A percentile compares a stretch with the other conserved stretches of the same genome.
Conservation (phyloP, 352 stramenopile genomes). For the Phytophthora sp. region DNA sequence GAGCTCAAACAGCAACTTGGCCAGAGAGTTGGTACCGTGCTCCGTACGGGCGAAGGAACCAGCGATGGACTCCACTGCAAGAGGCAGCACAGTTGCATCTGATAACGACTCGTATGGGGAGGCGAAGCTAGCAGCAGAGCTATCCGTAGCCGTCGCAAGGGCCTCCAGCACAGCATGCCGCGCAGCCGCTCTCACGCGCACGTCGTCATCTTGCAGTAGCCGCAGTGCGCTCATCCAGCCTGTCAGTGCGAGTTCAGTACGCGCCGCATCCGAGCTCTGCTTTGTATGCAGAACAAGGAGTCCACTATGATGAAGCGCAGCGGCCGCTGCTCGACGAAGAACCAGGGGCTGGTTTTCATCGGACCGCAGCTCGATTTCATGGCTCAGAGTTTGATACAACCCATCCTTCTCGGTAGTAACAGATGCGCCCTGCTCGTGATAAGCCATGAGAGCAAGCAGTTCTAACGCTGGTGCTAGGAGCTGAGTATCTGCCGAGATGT, state of each 20-base stretch:
- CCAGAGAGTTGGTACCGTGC: constrained; percentile 37
- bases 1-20: constrained; percentile 40
- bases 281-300: constrained; percentile 41
- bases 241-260: constrained; percentile 43
- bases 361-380: constrained; percentile 55
- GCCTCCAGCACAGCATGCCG: constrained; percentile 46
- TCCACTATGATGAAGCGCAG: constrained; percentile 53
- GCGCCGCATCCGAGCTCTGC: constrained; percentile 1
- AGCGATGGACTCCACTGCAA: constrained; percentile 57
- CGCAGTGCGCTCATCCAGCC: constrained; percentile 65
- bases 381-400: constrained; percentile 37
- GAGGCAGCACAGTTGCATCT: constrained; percentile 64
- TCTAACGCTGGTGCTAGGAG: constrained; percentile 62
- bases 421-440: constrained; percentile 18
- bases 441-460: constrained; percentile 56
- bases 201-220: constrained; percentile 78
- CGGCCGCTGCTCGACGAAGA: constrained; percentile 62
- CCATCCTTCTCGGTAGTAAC: constrained; percentile 9
- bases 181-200: constrained; percentile 32
- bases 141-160: constrained; percentile 21
- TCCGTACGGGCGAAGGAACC: constrained; percentile 37
- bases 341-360: constrained; percentile 63
- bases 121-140: background rate
- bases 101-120: constrained; percentile 31
- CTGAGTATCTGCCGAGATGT: constrained; percentile 52